Percentiles rank a stretch among this genome's conserved stretches.
These are phyloP conservation scores for grape (Vitis vinifera) DNA, from an alignment of 164 flowering plant species.

Conservation along the genomic window DNA sequence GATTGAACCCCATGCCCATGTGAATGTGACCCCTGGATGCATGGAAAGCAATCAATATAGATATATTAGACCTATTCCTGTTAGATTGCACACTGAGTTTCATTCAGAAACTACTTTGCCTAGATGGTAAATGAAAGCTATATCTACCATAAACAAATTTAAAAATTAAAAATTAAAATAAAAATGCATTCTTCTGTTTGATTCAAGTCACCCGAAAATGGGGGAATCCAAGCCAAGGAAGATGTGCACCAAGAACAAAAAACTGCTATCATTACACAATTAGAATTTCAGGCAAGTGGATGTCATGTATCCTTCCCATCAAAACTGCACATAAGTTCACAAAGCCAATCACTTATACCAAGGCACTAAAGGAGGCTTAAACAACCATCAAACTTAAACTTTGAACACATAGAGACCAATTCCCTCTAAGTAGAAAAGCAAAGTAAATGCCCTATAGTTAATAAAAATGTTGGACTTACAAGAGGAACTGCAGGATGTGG, in stretches of 20 bases:
- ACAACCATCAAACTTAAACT: neutral
- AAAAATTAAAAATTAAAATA: neutral
- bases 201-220: neutral
- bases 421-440: neutral
- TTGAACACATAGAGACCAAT: too few species aligned
- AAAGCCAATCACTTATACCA: neutral
- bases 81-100: too few species aligned
- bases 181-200: neutral
- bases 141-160: too few species aligned
- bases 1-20: slow-evolving; percentile 44
- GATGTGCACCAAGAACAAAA: neutral
- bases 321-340: neutral
- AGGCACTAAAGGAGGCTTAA: neutral
- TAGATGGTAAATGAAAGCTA: too few species aligned
- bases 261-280: neutral
- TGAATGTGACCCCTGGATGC: slow-evolving; percentile 46
- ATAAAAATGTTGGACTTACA: slow-evolving; percentile 45
- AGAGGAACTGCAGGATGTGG: slow-evolving; percentile 76
- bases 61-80: neutral
- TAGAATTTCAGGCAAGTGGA: too few species aligned
- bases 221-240: neutral
- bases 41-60: neutral
- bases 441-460: neutral
- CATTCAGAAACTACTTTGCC: too few species aligned
- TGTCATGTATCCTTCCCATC: neutral